A percentile compares a stretch with the other conserved stretches of the same genome.
These are phyloP conservation scores for Solanum peruvianum DNA, from an alignment of 257 asterid genomes.

Conservation along the genomic window DNA sequence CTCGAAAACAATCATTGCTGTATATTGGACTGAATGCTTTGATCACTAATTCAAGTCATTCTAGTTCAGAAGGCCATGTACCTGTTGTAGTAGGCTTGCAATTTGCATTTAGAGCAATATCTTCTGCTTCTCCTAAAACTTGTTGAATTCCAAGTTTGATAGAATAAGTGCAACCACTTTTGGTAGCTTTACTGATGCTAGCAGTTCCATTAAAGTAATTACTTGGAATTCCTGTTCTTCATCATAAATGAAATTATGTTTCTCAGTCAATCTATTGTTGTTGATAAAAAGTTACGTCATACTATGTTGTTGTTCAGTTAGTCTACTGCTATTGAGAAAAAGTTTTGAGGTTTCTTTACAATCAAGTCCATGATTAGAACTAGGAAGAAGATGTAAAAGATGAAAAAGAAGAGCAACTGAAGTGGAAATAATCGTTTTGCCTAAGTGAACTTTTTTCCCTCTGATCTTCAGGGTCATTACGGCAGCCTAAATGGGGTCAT, in stretches of 20 bases:
- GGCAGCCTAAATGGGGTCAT: conserved; percentile 99
- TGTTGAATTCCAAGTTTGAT: background rate
- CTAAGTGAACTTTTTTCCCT: background rate
- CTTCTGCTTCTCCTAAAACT: background rate
- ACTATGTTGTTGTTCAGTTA: background rate
- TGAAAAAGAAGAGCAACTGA: background rate
- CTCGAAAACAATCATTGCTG: background rate
- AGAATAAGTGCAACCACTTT: background rate
- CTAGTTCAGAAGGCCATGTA: background rate
- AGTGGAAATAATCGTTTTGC: background rate
- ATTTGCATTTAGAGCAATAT: background rate
- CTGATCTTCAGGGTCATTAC: conserved; percentile 42
- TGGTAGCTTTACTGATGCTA: background rate
- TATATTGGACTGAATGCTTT: background rate
- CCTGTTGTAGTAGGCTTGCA: background rate
- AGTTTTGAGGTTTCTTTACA: background rate
- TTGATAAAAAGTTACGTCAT: background rate
- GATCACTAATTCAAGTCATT: background rate
- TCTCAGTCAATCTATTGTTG: background rate
- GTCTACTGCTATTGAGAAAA: background rate
- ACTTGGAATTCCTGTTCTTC: background rate
- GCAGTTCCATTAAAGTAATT: background rate
- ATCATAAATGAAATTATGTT: background rate
- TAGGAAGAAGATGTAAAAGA: background rate
- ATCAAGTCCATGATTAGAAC: background rate